Percentiles rank a stretch among this genome's conserved stretches.
Evolutionary conservation across 768 basidiomycete genomes (phyloP).

Genomic region (Jaapia argillacea): DNA sequence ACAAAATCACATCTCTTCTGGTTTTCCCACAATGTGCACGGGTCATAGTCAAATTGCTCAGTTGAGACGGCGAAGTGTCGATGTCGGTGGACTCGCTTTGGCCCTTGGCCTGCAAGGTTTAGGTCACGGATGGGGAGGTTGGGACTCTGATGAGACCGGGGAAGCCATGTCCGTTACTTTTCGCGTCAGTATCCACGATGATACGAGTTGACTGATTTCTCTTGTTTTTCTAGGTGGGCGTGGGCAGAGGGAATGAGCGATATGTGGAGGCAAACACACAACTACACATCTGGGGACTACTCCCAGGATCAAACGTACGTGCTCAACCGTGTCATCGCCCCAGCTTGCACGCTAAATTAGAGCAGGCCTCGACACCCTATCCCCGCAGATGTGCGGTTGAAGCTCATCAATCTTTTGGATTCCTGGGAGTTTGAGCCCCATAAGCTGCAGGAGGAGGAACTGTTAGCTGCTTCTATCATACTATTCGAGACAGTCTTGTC

Average conservation of each 20-base stretch:
- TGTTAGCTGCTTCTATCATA: slow-evolving; percentile 70
- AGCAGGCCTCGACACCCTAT: slow-evolving; percentile 38
- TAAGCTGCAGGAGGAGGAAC: slow-evolving; percentile 71
- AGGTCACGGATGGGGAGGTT: slow-evolving; percentile 65
- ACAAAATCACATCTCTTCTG: no score
- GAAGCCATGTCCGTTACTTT: slow-evolving; percentile 43
- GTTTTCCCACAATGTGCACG: slow-evolving; percentile 5
- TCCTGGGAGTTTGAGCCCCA: slow-evolving; percentile 91
- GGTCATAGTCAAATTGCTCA: no score
- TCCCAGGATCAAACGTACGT: slow-evolving; percentile 8
- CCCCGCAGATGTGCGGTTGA: slow-evolving; percentile 37
- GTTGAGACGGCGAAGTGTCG: slow-evolving; percentile 67
- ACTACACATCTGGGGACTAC: not conserved
- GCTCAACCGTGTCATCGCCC: not conserved
- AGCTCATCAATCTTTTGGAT: slow-evolving; percentile 60
- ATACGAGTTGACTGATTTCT: no score
- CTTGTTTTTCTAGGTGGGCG: no score
- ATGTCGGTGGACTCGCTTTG: slow-evolving; percentile 81
- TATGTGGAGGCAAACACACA: slow-evolving; percentile 72
- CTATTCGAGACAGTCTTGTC: slow-evolving; percentile 81
- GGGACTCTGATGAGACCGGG: slow-evolving; percentile 38
- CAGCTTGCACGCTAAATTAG: slow-evolving; percentile 10
- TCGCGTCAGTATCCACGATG: no score
- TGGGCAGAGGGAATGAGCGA: slow-evolving; percentile 80
- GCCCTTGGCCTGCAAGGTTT: slow-evolving; percentile 54